Evolutionary conservation across 495 filamentous ascomycete species (phyloP).

Genomic region (Delitschia confertaspora): DNA sequence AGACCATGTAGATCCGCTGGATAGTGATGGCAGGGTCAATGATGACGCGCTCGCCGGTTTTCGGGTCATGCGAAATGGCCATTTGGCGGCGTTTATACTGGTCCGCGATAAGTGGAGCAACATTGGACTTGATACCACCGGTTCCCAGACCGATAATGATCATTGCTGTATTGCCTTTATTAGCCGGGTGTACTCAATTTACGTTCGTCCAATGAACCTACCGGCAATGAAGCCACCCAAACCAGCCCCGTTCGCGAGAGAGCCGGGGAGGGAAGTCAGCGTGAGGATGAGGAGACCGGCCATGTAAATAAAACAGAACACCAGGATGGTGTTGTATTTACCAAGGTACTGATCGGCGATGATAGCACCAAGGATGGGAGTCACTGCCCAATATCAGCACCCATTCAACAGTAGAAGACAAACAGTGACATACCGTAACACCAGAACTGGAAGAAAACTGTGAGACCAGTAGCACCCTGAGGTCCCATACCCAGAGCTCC

Average conservation of each 20-base stretch:
- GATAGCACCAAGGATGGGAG: constrained; percentile 50
- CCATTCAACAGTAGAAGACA: constrained; percentile 2
- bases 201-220: background rate
- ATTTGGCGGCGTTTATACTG: constrained; percentile 61
- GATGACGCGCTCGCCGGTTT: constrained; percentile 64
- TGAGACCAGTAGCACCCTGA: constrained; percentile 48
- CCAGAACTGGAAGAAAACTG: constrained; percentile 57
- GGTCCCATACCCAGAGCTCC: constrained; percentile 50
- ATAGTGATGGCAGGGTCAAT: constrained; percentile 67
- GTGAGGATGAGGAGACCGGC: constrained; percentile 37
- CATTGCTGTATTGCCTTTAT: too few relatives aligned
- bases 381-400: constrained; percentile 31
- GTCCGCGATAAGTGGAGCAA: constrained; percentile 61
- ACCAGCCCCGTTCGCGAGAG: constrained; percentile 30
- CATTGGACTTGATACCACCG: constrained; percentile 71
- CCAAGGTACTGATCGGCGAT: constrained; percentile 59
- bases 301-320: constrained; percentile 43
- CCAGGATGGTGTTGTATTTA: constrained; percentile 59
- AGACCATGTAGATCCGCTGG: constrained; percentile 61
- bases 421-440: constrained; percentile 35
- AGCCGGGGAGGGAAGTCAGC: constrained; percentile 29
- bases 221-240: constrained; percentile 32
- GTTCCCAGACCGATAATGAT: constrained; percentile 52
- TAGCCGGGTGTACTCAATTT: background rate
- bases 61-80: constrained; percentile 39